phyloP scores from a whole-genome alignment of 345 rosid species.

The Citrus sp. region DNA sequence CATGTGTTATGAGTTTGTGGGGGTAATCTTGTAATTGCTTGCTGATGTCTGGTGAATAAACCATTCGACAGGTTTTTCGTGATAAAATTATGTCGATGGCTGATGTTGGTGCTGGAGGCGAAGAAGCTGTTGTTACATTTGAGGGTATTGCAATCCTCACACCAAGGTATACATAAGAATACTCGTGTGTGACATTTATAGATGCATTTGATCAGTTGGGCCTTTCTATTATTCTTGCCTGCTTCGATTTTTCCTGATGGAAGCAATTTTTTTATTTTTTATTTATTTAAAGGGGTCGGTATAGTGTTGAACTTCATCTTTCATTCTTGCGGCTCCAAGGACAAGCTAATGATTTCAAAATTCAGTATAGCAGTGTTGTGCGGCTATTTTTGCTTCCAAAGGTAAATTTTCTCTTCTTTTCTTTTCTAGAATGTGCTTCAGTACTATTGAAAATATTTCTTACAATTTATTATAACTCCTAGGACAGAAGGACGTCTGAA shows the following conservation, averaged over 20 bases:
- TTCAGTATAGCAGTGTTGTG: conserved; percentile 97
- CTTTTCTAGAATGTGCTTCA: background rate
- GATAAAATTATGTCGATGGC: conserved; percentile 73
- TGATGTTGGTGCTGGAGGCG: conserved; percentile 85
- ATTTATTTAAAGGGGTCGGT: conserved; percentile 68
- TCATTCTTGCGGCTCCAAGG: conserved; percentile 93
- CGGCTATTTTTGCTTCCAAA: conserved; percentile 95
- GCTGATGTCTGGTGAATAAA: conserved; percentile 8
- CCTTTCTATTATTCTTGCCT: background rate
- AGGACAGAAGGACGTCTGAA: background rate
- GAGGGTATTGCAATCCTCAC: conserved; percentile 92
- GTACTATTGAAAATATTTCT: background rate
- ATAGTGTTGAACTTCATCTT: conserved; percentile 89
- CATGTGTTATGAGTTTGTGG: background rate
- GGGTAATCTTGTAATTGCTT: background rate
- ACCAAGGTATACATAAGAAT: conserved; percentile 58
- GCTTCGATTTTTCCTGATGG: conserved; percentile 7
- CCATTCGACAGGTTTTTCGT: conserved; percentile 60
- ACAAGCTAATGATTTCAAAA: conserved; percentile 98
- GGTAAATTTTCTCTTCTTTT: conserved; percentile 33
- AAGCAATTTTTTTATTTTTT: conserved; percentile 6
- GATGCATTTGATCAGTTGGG: conserved; percentile 3
- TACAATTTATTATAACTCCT: background rate
- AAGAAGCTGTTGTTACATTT: conserved; percentile 89
- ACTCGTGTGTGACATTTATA: background rate